Percentiles rank a stretch among this genome's conserved stretches.
Evolutionary conservation across 1,139 yeast species (phyloP).

Genomic region (Suhomyces ambrosiae): DNA sequence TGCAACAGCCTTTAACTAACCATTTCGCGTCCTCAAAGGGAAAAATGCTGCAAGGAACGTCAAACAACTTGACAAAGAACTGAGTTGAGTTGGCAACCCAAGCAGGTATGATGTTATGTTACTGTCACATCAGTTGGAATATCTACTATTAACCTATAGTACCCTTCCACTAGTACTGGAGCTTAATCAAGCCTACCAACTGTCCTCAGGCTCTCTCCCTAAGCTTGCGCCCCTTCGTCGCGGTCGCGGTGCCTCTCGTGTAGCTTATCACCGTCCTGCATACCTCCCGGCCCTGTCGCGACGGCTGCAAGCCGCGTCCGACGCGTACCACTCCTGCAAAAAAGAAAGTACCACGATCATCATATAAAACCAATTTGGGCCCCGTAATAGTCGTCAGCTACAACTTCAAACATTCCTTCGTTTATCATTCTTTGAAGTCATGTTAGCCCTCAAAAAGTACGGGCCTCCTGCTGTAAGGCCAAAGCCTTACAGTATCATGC

Average conservation of each 20-base stretch:
- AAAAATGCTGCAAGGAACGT: conserved; percentile 9
- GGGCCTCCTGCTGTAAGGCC: conserved; percentile 50
- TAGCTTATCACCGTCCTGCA: neutral
- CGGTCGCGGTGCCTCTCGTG: neutral
- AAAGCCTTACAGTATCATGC: conserved; percentile 41
- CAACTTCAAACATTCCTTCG: conserved; percentile 16
- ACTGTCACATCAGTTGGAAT: no score
- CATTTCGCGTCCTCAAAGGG: conserved; percentile 11
- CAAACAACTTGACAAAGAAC: neutral
- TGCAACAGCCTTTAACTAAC: neutral
- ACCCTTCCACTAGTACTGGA: no score
- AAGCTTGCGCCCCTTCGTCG: neutral
- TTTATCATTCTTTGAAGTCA: conserved; percentile 9
- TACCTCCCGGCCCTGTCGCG: conserved; percentile 5
- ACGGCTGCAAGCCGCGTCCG: conserved; percentile 13
- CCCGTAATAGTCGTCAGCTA: conserved; percentile 1
- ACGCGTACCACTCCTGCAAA: conserved; percentile 14
- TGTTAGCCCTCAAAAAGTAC: conserved; percentile 19
- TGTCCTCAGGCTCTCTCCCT: no score
- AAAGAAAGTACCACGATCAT: conserved; percentile 7
- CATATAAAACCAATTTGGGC: conserved; percentile 12
- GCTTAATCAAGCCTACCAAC: no score
- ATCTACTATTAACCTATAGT: no score
- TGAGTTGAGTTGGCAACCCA: neutral
- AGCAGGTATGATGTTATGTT: no score